Evolutionary conservation across 140 eudicot genomes (phyloP), one percentile per base, ranked within the genome.

Genomic region (Cichorium intybus): DNA sequence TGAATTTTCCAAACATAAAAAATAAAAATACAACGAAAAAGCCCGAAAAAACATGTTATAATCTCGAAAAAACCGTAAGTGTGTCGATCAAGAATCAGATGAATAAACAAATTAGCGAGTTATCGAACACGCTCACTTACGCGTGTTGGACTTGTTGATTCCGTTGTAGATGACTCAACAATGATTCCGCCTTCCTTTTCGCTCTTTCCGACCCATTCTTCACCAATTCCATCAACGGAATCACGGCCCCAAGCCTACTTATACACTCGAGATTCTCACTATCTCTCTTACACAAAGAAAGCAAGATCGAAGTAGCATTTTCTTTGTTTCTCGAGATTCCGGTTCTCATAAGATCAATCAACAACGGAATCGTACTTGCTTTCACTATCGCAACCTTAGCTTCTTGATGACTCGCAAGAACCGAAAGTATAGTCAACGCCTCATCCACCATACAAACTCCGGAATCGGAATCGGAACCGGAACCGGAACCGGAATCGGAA

Each of bases 371-470:
- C 6, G 83, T 77, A 66, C 89, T 70, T 1, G 95, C 97, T 73
- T 69, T 83, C 0, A 85, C 90, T n/a, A 93, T 83, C 22, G 88
- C 95, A 5, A 56, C 60, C 73, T 93, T 93, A 12, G 99, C 99
- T 72, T 93, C 97, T 56, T 83, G 93, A 69, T 93, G 93, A 55
- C 94, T 78, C 4, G 93, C 89, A 66, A 93, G 95, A 64, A 93
- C 89, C 0, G 99, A 88, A 14, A 93, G 86, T 59, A 93, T 88
- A 0, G 97, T 88, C 39, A 88, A 66, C 31, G 95, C 84, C 69
- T 93, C 97, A n/a, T 88, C 97, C 22, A 85, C 85, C 99, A 93
- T 88, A 61, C 82, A 64, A 51, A 1, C 18, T 3, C 49, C 49
- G 49, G 49, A 37, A 37, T 2, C 16, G 46, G 46, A 39, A 39